Evolutionary conservation across 1,284 basidiomycete species (phyloP), one percentile per base, ranked within the genome.

Genomic region (Irpex rosettiformis): DNA sequence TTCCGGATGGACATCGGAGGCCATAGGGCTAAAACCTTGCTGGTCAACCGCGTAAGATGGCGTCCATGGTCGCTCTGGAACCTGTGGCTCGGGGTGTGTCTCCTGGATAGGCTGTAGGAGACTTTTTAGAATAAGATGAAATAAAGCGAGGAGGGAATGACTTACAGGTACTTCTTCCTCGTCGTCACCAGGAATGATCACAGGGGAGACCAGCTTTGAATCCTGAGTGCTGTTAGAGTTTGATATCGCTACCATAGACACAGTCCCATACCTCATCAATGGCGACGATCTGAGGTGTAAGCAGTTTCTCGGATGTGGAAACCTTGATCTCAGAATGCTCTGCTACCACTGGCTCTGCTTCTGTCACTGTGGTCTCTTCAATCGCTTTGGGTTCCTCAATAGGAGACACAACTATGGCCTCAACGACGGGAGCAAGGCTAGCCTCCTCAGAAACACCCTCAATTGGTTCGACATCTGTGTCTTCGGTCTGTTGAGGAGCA

Each of bases 381-480:
- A 30, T 56, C n/a, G n/a, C 24, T n/a, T 27, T 18, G 18, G 49
- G 40, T 29, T 59, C 56, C 16, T 52, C 43, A 21, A 54, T 54
- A 22, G 61, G 45, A 4, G 47, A 40, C 1, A 45, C 52, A n/a
- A 57, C 58, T 11, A 42, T 40, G 22, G 54, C 61, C 22, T 22
- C 53, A 0, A 52, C 57, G 3, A 56, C 57, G 6, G 52, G 55
- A 2, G 57, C 60, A 33, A 62, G n/a, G n/a, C n/a, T n/a, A n/a
- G n/a, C n/a, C n/a, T n/a, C n/a, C n/a, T n/a, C 57, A 25, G 65
- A 59, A 24, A 66, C 25, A 3, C 61, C 43, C 55, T 66, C 64
- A 43, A 67, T 60, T 40, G 63, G 63, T 10, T 62, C 62, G 3
- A 70, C 64, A 24, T 69, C 66, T 10, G 53, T 62, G 37, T 67